Conservation (phyloP, 2,329 filamentous ascomycete species). For the Karstenula rhodostoma region DNA sequence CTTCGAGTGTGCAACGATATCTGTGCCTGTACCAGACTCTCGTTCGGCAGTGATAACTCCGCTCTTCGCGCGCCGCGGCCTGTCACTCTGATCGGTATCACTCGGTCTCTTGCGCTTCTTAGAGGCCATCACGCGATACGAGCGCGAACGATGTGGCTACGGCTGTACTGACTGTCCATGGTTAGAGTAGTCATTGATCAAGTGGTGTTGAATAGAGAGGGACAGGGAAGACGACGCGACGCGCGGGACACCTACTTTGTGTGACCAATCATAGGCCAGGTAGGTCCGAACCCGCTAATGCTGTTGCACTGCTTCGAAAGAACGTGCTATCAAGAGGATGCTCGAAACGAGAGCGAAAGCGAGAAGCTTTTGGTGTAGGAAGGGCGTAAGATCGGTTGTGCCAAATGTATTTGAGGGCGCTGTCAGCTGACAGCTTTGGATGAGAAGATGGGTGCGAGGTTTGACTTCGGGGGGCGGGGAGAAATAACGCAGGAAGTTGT, state of each 20-base stretch:
- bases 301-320: not conserved
- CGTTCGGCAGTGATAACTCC: not conserved
- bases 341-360: not conserved
- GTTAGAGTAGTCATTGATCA: not conserved
- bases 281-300: not conserved
- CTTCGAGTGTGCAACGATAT: not conserved
- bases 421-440: no score
- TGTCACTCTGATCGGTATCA: not conserved
- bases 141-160: not conserved
- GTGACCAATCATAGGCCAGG: conserved; percentile 1
- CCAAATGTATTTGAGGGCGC: no score
- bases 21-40: no score
- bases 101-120: not conserved
- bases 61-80: not conserved
- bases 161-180: conserved; percentile 2
- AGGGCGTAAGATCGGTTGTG: no score
- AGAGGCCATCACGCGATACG: conserved; percentile 7
- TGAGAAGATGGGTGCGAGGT: not conserved
- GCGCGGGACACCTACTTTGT: not conserved
- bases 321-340: not conserved
- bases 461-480: not conserved
- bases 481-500: not conserved
- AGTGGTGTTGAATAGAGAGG: not conserved
- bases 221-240: not conserved
- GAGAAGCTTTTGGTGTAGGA: no score